Evolutionary conservation across 306 rosid genomes (phyloP).

Genomic region (Mimosa pudica): DNA sequence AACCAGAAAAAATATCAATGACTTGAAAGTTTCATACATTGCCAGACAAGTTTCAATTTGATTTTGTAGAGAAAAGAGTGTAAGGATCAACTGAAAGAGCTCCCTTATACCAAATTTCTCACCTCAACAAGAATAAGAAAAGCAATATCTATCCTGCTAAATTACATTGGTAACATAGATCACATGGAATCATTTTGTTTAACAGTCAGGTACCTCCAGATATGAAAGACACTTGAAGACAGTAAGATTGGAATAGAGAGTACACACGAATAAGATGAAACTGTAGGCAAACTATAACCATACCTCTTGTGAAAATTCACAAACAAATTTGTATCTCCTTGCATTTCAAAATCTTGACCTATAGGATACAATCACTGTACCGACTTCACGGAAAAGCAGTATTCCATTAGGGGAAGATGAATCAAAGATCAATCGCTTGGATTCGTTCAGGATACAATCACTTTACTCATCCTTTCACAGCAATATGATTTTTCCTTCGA

Average conservation of each 20-base stretch:
- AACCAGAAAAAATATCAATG: not conserved
- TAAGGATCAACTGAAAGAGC: conserved; percentile 1
- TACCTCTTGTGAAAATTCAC: conserved; percentile 76
- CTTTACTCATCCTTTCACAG: no score
- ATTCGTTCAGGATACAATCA: conserved; percentile 52
- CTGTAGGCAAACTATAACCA: conserved; percentile 16
- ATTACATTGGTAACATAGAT: not conserved
- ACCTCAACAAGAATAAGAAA: not conserved
- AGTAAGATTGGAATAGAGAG: no score
- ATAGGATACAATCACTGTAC: conserved; percentile 78
- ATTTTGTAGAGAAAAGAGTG: not conserved
- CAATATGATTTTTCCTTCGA: no score
- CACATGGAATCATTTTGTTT: not conserved
- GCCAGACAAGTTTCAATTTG: not conserved
- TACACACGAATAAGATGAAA: not conserved
- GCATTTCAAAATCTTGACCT: conserved; percentile 85
- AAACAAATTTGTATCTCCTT: conserved; percentile 89
- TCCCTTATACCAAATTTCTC: conserved; percentile 5
- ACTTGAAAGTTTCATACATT: not conserved
- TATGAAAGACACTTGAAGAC: no score
- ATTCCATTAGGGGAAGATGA: conserved; percentile 94
- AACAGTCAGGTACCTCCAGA: not conserved
- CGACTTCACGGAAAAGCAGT: conserved; percentile 94
- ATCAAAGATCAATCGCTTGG: conserved; percentile 79
- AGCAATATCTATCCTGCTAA: not conserved